Base-by-base conservation (phyloP, 2,329 filamentous ascomycete species). In the Sclerotinia subarctica region DNA sequence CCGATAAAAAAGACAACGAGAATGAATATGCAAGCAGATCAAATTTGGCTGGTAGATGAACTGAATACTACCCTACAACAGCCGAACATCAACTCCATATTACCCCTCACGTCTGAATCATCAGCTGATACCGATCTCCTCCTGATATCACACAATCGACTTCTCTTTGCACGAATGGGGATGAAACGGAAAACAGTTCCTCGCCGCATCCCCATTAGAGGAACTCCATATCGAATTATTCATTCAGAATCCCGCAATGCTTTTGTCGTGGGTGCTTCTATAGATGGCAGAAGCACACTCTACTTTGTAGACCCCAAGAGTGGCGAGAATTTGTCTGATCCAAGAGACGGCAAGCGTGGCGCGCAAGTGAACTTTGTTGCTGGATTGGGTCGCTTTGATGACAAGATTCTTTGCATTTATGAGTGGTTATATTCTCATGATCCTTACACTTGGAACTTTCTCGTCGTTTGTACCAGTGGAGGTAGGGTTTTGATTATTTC, bases 401-500 rank as follows among this genome's bases (percentile, higher is more conserved):
- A 90, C 70, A 82, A 82, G 51, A 84, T 93, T 1, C 81, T 86
- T 54, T 82, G 85, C 1, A 77, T 93, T 10, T 77, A 84, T 1
- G 87, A 91, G 70, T 93, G 90, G 90, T 76, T 81, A 6, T 87
- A 85, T 70, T 78, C 80, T 44, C 85, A 85, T 67, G 82, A 85
- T 49, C 81, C 81, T n/a, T 85, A 84, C 67, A 82, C 78, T 0
- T 90, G 89, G 77, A 82, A 85, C 1, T 90, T 88, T 74, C 80
- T 92, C 44, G 81, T 92, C 19, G 82, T 90, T 15, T 82, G 85
- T 5, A 86, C 85, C 0, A 81, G 81, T 44, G 78, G 79, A 13
- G 87, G 87, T 1, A 80, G 82, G 6, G 78, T 91, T 17, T 74
- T 88, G 26, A 81, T 90, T 10, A 81, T 88, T 19, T 84, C 85